Conservation (phyloP, 1,284 basidiomycete genomes). For the Ceratobasidium sp. region DNA sequence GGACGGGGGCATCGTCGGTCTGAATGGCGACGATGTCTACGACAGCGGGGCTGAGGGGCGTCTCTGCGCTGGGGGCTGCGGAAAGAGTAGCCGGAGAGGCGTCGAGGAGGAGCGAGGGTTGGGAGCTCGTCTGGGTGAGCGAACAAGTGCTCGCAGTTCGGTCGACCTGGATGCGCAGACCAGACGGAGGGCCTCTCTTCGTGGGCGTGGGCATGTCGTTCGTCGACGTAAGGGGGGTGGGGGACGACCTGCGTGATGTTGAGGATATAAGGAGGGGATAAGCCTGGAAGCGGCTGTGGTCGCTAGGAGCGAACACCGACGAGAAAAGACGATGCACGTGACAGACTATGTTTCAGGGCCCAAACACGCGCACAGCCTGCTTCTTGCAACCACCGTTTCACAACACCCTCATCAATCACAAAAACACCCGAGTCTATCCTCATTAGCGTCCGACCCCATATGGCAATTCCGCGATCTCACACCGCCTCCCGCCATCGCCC, state of each 20-base stretch:
- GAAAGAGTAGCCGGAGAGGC: slow-evolving; percentile 29
- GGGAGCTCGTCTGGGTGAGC: slow-evolving; percentile 14
- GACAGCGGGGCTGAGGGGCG: slow-evolving; percentile 43
- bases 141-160: slow-evolving; percentile 20
- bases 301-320: not conserved
- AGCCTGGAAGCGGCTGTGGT: slow-evolving; percentile 17
- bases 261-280: slow-evolving; percentile 15
- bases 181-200: slow-evolving; percentile 37
- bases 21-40: slow-evolving; percentile 42
- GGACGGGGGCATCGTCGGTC: slow-evolving; percentile 43
- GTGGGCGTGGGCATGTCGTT: slow-evolving; percentile 14
- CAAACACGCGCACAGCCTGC: slow-evolving; percentile 11
- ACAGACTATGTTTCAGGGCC: slow-evolving; percentile 34
- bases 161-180: slow-evolving; percentile 26
- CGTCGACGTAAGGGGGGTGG: not conserved
- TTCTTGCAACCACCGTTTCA: slow-evolving; percentile 19
- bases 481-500: too few relatives aligned
- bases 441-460: not conserved
- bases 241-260: slow-evolving; percentile 33
- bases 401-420: not conserved
- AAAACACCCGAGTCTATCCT: slow-evolving; percentile 2
- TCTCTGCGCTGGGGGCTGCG: slow-evolving; percentile 43
- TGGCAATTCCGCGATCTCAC: not conserved
- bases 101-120: slow-evolving; percentile 32
- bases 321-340: slow-evolving; percentile 15